Evolutionary conservation across 148 eudicot genomes (phyloP).

Genomic region (Simmondsia chinensis): DNA sequence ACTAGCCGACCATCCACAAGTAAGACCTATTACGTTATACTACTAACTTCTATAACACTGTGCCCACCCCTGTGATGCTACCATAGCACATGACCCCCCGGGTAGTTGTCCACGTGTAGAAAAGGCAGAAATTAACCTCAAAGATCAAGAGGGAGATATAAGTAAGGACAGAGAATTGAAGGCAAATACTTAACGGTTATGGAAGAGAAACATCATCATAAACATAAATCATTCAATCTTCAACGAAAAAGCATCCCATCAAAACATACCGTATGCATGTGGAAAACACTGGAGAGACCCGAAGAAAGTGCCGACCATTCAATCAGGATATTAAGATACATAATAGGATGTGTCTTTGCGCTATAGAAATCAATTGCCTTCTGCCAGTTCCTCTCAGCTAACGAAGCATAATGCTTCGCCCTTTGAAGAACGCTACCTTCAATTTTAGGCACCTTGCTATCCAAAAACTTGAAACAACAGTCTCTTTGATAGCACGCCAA

Average conservation of each 20-base stretch:
- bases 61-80: too few species aligned
- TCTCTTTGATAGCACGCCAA: slow-evolving; percentile 83
- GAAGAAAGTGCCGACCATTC: slow-evolving; percentile 58
- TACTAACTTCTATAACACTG: too few species aligned
- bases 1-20: too few species aligned
- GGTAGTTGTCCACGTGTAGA: too few species aligned
- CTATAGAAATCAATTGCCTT: slow-evolving; percentile 71
- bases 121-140: too few species aligned
- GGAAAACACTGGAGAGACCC: slow-evolving; percentile 41
- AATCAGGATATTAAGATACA: slow-evolving; percentile 60
- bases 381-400: slow-evolving; percentile 96
- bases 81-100: too few species aligned
- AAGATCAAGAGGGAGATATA: too few species aligned
- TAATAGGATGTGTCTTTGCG: slow-evolving; percentile 55
- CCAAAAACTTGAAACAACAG: slow-evolving; percentile 67
- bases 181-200: too few species aligned
- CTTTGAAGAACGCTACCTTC: slow-evolving; percentile 47
- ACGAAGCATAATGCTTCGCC: slow-evolving; percentile 69
- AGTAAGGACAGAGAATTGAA: too few species aligned
- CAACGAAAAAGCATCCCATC: too few species aligned
- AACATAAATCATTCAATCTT: background rate
- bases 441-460: slow-evolving; percentile 29
- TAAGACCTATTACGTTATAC: too few species aligned
- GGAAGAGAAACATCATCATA: too few species aligned
- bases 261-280: slow-evolving; percentile 55